Percentiles rank a stretch among this genome's conserved stretches.
These are phyloP conservation scores for Lasiodiplodia sp. DNA, from an alignment of 2,329 filamentous ascomycete genomes.

Conservation along the genomic window DNA sequence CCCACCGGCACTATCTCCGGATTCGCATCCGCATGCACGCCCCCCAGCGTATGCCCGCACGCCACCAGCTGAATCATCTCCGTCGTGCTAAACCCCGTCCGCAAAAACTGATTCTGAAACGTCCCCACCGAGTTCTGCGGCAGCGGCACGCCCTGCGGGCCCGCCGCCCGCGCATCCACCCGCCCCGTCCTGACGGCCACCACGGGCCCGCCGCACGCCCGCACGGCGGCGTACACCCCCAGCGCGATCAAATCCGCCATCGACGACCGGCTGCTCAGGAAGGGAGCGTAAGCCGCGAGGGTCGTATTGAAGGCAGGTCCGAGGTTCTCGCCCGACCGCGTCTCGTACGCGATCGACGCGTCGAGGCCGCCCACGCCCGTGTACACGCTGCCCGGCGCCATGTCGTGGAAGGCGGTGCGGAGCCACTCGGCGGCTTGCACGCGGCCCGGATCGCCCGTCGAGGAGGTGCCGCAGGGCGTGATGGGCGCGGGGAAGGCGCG, in stretches of 20 bases:
- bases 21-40: conserved; percentile 64
- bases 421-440: conserved; percentile 69
- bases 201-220: conserved; percentile 65
- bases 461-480: conserved; percentile 60
- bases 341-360: conserved; percentile 67
- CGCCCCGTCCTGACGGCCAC: conserved; percentile 63
- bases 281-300: conserved; percentile 62
- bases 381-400: conserved; percentile 62
- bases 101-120: conserved; percentile 63
- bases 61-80: conserved; percentile 69
- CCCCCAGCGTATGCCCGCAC: conserved; percentile 68
- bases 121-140: conserved; percentile 62
- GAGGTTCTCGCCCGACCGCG: conserved; percentile 63
- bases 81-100: conserved; percentile 63
- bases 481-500: conserved; percentile 65
- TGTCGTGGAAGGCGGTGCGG: conserved; percentile 68
- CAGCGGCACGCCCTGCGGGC: conserved; percentile 62
- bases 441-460: conserved; percentile 59
- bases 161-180: conserved; percentile 60
- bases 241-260: conserved; percentile 66
- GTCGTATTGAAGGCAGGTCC: conserved; percentile 64
- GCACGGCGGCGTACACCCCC: conserved; percentile 65
- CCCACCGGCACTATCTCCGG: conserved; percentile 60
- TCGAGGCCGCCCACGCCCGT: conserved; percentile 63
- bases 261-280: conserved; percentile 59